These are phyloP conservation scores for Epichloe sibirici DNA, from an alignment of 2,329 filamentous ascomycete genomes.

Conservation along the genomic window DNA sequence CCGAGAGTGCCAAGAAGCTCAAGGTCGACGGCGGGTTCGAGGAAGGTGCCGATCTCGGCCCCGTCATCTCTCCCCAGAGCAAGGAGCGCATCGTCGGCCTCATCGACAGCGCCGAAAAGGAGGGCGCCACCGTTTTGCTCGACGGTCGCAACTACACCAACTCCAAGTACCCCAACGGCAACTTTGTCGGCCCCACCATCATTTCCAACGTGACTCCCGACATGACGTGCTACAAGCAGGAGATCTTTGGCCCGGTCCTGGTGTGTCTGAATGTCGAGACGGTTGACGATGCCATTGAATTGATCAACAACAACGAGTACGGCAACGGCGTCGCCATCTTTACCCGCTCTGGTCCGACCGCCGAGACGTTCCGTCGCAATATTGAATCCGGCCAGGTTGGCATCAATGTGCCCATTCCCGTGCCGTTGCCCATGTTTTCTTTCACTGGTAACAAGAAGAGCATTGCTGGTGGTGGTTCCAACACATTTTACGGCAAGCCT, in stretches of 20 bases:
- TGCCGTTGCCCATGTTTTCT: conserved; percentile 58
- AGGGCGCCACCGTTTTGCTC: conserved; percentile 72
- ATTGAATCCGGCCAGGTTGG: conserved; percentile 80
- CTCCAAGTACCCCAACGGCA: conserved; percentile 70
- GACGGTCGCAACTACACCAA: conserved; percentile 67
- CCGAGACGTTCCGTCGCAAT: conserved; percentile 64
- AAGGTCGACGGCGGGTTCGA: conserved; percentile 75
- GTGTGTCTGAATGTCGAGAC: conserved; percentile 70
- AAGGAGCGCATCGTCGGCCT: conserved; percentile 67
- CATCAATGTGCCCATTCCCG: conserved; percentile 72
- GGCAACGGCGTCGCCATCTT: conserved; percentile 82
- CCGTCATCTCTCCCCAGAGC: conserved; percentile 68
- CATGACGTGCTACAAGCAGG: conserved; percentile 76
- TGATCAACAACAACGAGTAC: conserved; percentile 80
- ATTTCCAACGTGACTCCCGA: conserved; percentile 68
- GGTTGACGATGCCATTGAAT: conserved; percentile 65
- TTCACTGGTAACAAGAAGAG: conserved; percentile 78
- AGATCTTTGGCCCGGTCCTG: conserved; percentile 77
- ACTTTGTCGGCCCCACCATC: conserved; percentile 76
- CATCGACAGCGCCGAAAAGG: conserved; percentile 64
- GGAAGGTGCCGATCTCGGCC: conserved; percentile 64
- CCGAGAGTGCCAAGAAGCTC: conserved; percentile 60
- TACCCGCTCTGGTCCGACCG: conserved; percentile 64
- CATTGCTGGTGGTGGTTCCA: conserved; percentile 81
- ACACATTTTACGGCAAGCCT: conserved; percentile 89